These are phyloP conservation scores for Paracorniculantispora psalliotae DNA, from an alignment of 2,329 filamentous ascomycete genomes.

Conservation along the genomic window DNA sequence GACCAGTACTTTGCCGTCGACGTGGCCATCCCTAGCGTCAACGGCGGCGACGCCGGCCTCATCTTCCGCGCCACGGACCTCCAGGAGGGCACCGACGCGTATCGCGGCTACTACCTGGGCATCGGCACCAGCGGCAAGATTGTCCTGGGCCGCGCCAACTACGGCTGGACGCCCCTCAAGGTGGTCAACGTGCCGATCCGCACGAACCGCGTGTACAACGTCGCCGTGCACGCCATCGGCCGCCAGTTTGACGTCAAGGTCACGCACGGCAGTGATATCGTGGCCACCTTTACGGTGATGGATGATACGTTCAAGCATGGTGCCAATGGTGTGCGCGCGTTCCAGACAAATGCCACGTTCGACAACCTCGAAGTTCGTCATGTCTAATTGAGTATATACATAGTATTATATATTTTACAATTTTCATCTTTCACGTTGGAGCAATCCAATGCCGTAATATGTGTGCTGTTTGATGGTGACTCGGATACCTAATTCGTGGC, in stretches of 20 bases:
- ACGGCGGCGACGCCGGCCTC: conserved; percentile 27
- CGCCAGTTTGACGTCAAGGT: conserved; percentile 4
- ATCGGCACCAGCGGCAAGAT: conserved; percentile 24
- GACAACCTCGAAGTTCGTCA: conserved; percentile 11
- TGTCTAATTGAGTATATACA: neutral
- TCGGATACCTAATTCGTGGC: neutral
- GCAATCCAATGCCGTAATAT: too few relatives aligned
- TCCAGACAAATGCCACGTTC: conserved; percentile 10
- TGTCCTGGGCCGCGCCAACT: conserved; percentile 19
- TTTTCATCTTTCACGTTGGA: too few relatives aligned
- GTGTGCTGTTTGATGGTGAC: too few relatives aligned
- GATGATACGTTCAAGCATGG: conserved; percentile 10
- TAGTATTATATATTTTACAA: conserved; percentile 24
- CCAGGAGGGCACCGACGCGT: conserved; percentile 11
- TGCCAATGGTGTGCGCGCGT: conserved; percentile 10
- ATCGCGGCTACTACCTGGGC: conserved; percentile 26
- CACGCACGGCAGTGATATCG: neutral
- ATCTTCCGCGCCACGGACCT: conserved; percentile 30
- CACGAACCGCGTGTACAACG: conserved; percentile 4
- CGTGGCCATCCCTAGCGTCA: conserved; percentile 16
- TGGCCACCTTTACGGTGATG: conserved; percentile 6
- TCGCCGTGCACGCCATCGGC: conserved; percentile 2
- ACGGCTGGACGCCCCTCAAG: conserved; percentile 1
- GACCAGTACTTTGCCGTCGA: conserved; percentile 29
- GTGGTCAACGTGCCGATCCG: neutral